Evolutionary conservation across 306 rosid genomes (phyloP).

Genomic region (Quercus ilex): DNA sequence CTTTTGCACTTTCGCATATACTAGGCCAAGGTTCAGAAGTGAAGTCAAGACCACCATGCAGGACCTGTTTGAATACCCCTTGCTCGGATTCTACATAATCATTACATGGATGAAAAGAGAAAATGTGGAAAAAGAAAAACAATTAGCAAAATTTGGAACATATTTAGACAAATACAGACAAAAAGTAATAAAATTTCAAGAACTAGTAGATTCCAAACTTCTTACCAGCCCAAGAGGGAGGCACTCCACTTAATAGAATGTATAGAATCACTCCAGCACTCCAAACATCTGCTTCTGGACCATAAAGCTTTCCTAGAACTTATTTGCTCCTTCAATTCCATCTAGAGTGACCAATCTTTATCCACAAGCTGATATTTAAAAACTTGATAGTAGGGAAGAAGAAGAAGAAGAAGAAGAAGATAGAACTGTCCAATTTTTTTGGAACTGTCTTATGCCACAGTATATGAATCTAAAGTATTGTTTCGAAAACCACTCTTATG

Average conservation of each 20-base stretch:
- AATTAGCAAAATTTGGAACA: slow-evolving; percentile 3
- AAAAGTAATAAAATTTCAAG: not conserved
- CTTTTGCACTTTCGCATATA: slow-evolving; percentile 93
- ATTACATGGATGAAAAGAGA: not conserved
- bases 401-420: too few species aligned
- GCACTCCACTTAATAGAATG: slow-evolving; percentile 95
- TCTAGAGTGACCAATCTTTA: too few species aligned
- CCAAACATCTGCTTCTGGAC: slow-evolving; percentile 99
- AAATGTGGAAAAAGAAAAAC: not conserved
- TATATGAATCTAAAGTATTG: too few species aligned
- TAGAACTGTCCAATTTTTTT: too few species aligned
- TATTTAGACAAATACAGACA: not conserved
- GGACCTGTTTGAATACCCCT: slow-evolving; percentile 90
- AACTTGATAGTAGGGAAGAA: too few species aligned
- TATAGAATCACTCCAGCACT: slow-evolving; percentile 96
- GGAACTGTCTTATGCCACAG: too few species aligned
- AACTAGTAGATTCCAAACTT: slow-evolving; percentile 6
- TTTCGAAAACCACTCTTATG: too few species aligned
- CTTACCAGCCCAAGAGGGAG: slow-evolving; percentile 99
- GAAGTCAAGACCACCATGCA: slow-evolving; percentile 88
- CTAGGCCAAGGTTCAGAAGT: slow-evolving; percentile 90
- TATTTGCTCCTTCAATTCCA: slow-evolving; percentile 30
- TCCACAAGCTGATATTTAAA: too few species aligned
- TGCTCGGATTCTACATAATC: slow-evolving; percentile 60
- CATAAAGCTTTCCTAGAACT: slow-evolving; percentile 85